Base-by-base conservation (phyloP, 345 rosid genomes). In the Lenwebbia sp. region DNA sequence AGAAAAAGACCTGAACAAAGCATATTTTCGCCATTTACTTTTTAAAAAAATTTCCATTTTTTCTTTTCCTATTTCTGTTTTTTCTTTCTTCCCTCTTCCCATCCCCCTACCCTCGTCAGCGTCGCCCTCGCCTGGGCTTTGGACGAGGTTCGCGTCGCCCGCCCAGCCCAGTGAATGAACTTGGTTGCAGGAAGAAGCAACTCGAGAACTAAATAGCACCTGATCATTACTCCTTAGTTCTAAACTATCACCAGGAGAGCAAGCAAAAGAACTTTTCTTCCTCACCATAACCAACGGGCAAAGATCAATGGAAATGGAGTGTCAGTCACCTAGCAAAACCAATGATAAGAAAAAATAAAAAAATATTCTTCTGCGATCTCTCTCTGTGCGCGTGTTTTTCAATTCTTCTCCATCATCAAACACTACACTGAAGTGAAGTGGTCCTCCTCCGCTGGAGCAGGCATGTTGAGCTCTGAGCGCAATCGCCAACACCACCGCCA, bases 361-460 rank as follows among this genome's bases (percentile, higher is more conserved):
- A 47, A n/a, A n/a, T n/a, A 40, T 7, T 85, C 86, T 51, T 47
- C 41, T n/a, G 51, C 40, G 37, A 28, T 28, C 76, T 55, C 49
- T 65, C 76, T 33, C 6, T 30, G 23, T 7, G 76, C 23, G 25
- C 13, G 76, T 33, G 44, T 33, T 17, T 65, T 65, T 65, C 76
- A 33, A 65, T 17, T 65, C 76, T 52, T 88, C 92, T 13, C 90
- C 92, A 57, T 92, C 91, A 44, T 65, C 76, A 65, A 92, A 92
- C 11, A 92, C 88, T 30, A 91, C 94, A 53, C 94, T n/a, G n/a
- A n/a, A n/a, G n/a, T 92, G 51, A 82, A 88, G 83, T 91, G 92
- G 22, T 96, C 98, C 30, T 90, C 91, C 14, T 97, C 99, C 86
- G 90, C 76, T 12, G 96, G 98, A 65, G 99, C 97, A 12, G 99